Conservation (phyloP, 306 rosid genomes). For the Phaseolus lunatus region DNA sequence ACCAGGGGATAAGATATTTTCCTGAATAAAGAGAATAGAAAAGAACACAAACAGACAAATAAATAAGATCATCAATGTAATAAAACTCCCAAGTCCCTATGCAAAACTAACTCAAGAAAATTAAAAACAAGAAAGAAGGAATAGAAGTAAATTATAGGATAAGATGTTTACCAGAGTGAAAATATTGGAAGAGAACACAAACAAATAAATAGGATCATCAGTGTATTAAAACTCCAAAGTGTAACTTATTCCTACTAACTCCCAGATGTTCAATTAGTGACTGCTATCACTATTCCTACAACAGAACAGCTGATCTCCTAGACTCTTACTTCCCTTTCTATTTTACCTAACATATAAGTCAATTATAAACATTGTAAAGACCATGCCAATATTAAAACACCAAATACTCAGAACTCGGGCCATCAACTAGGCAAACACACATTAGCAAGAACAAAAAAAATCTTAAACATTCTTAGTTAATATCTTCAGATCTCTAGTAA, state of each 20-base stretch:
- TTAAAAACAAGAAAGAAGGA: constrained; percentile 19
- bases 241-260: neutral
- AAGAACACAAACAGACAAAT: neutral
- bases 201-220: constrained; percentile 13
- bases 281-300: neutral
- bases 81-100: neutral
- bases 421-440: too few species aligned
- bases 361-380: too few species aligned
- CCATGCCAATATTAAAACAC: too few species aligned
- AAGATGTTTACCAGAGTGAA: neutral
- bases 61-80: constrained; percentile 5
- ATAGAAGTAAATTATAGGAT: neutral
- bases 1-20: neutral
- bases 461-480: too few species aligned
- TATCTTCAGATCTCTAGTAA: too few species aligned
- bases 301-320: neutral
- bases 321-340: too few species aligned
- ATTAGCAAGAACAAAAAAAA: too few species aligned
- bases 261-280: neutral
- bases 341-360: too few species aligned
- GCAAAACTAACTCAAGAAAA: neutral
- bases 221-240: neutral
- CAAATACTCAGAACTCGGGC: too few species aligned
- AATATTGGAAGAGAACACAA: too few species aligned
- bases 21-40: neutral